A percentile compares a stretch with the other conserved stretches of the same genome.
phyloP scores from a whole-genome alignment of 805 yeast genomes.

The Pichia nanzhaoensis region DNA sequence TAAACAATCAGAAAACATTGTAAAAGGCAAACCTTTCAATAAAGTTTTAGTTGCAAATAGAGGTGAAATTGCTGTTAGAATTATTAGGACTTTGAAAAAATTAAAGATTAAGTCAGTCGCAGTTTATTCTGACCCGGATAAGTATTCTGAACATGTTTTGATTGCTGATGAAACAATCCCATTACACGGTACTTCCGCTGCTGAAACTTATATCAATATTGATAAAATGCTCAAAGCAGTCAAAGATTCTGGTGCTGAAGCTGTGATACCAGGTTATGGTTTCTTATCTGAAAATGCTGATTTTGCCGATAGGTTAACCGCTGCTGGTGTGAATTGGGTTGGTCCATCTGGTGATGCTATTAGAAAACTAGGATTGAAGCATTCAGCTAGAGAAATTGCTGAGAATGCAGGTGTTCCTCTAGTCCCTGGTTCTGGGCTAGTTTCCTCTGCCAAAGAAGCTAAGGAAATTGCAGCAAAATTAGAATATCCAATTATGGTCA shows the following conservation, averaged over 20 bases:
- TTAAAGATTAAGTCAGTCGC: conserved; percentile 76
- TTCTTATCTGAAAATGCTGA: conserved; percentile 95
- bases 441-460: conserved; percentile 69
- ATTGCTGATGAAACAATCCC: conserved; percentile 79
- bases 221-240: conserved; percentile 87
- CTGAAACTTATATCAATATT: conserved; percentile 81
- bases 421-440: conserved; percentile 94
- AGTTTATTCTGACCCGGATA: conserved; percentile 85
- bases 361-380: conserved; percentile 85
- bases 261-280: conserved; percentile 98
- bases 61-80: conserved; percentile 96
- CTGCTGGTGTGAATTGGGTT: conserved; percentile 81
- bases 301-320: conserved; percentile 79
- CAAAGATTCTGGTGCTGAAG: conserved; percentile 76
- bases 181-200: conserved; percentile 74
- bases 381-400: conserved; percentile 94
- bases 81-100: conserved; percentile 80
- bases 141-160: conserved; percentile 79
- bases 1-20: conserved; percentile 21
- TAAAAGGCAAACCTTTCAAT: conserved; percentile 53
- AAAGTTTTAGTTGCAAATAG: conserved; percentile 92
- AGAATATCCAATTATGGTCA: conserved; percentile 90
- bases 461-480: conserved; percentile 62
- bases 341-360: conserved; percentile 97
- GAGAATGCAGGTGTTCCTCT: conserved; percentile 87